These are phyloP conservation scores for Craterostigma plantagineum DNA, from an alignment of 257 asterid genomes.

Conservation along the genomic window DNA sequence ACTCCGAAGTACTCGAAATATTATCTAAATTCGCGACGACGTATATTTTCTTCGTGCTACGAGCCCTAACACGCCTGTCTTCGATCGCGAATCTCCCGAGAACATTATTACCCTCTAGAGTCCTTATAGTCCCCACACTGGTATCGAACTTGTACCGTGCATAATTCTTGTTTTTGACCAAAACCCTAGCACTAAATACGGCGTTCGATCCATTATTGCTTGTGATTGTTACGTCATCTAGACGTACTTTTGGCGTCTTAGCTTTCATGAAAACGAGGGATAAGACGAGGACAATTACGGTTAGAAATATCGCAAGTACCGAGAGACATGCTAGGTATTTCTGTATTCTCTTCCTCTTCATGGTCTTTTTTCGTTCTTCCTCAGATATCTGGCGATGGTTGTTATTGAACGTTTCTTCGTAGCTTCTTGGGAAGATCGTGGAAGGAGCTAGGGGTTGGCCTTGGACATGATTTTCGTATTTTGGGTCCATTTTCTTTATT, in stretches of 20 bases:
- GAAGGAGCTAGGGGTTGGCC: conserved; percentile 28
- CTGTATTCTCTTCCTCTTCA: conserved; percentile 16
- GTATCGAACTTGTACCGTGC: conserved; percentile 18
- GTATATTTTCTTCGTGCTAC: conserved; percentile 12
- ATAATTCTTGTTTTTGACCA: conserved; percentile 17
- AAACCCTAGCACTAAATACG: conserved; percentile 9
- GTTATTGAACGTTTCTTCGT: conserved; percentile 12
- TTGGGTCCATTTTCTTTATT: conserved; percentile 4
- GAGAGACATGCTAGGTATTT: conserved; percentile 16
- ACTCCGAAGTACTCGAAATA: conserved; percentile 9
- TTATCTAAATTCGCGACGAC: conserved; percentile 10
- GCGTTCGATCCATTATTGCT: neutral
- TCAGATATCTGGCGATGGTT: conserved; percentile 3
- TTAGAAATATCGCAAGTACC: conserved; percentile 11
- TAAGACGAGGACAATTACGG: conserved; percentile 13
- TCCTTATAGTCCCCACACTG: conserved; percentile 7
- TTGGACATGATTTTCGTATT: conserved; percentile 14
- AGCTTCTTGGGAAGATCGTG: conserved; percentile 19
- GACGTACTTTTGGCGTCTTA: conserved; percentile 16
- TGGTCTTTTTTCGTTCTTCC: conserved; percentile 8
- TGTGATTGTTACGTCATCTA: conserved; percentile 8
- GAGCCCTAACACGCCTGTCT: conserved; percentile 16
- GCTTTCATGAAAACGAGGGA: conserved; percentile 13
- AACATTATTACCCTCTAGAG: neutral
- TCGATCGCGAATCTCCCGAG: conserved; percentile 12